These are phyloP conservation scores for Mycena galopus DNA, from an alignment of 768 basidiomycete genomes.

Conservation along the genomic window DNA sequence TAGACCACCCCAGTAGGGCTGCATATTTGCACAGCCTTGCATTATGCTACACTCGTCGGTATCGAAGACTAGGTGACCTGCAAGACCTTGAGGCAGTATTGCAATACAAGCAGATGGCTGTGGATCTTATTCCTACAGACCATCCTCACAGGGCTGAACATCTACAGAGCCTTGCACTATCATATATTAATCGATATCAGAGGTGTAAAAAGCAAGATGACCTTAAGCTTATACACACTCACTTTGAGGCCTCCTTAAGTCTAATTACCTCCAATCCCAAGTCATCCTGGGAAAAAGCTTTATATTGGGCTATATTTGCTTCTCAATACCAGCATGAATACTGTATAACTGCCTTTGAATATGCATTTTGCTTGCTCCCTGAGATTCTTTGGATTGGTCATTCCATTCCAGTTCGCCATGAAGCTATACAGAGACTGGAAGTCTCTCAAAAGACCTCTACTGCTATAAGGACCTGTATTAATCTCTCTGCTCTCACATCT, in stretches of 20 bases:
- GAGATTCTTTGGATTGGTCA: constrained; percentile 1
- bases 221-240: neutral
- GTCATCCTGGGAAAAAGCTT: neutral
- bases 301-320: neutral
- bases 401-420: neutral
- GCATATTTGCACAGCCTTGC: neutral
- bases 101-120: too few relatives aligned
- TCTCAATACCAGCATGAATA: neutral
- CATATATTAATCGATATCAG: neutral
- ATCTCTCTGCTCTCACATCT: neutral
- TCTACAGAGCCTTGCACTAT: constrained; percentile 3
- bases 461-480: neutral
- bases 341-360: neutral
- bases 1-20: neutral
- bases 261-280: neutral
- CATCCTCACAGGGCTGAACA: neutral
- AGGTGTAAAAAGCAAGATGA: neutral
- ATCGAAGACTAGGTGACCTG: neutral
- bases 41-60: neutral
- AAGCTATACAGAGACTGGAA: neutral
- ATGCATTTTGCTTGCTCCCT: neutral
- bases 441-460: neutral
- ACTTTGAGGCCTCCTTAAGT: neutral
- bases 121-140: neutral
- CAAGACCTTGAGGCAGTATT: neutral